Conservation (phyloP, 2,329 filamentous ascomycete genomes). For the Ophiostoma australiae region DNA sequence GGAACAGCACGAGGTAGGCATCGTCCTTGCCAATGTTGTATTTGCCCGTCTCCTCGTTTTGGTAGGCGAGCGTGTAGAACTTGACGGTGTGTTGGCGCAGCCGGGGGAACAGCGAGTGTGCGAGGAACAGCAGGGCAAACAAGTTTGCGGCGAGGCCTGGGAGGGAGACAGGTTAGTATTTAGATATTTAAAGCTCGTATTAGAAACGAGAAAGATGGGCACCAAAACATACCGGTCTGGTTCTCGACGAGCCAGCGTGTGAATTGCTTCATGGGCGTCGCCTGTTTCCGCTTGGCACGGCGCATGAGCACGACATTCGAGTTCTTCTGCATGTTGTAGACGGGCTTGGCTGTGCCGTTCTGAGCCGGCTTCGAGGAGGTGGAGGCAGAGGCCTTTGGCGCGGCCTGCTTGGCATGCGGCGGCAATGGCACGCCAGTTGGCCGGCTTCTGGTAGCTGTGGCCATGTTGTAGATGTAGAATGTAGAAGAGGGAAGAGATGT, state of each 20-base stretch:
- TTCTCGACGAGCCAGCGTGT: constrained; percentile 70
- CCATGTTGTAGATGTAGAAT: constrained; percentile 14
- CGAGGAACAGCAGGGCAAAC: constrained; percentile 73
- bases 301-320: constrained; percentile 49
- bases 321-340: constrained; percentile 49
- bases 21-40: constrained; percentile 80
- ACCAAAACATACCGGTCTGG: constrained; percentile 62
- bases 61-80: constrained; percentile 84
- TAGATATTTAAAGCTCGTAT: not conserved
- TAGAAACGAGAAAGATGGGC: not conserved
- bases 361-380: constrained; percentile 19
- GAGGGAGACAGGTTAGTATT: not conserved
- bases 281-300: constrained; percentile 57
- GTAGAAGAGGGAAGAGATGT: not conserved
- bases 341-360: constrained; percentile 49
- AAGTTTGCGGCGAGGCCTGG: constrained; percentile 80
- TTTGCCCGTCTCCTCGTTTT: constrained; percentile 60
- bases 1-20: constrained; percentile 68
- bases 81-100: constrained; percentile 74
- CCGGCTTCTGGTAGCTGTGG: constrained; percentile 16
- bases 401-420: constrained; percentile 13
- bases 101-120: constrained; percentile 76
- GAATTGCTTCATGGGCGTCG: constrained; percentile 56
- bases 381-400: not conserved
- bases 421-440: constrained; percentile 17